Evolutionary conservation across 1,139 yeast species (phyloP).

Genomic region (Kazachstania sp.): DNA sequence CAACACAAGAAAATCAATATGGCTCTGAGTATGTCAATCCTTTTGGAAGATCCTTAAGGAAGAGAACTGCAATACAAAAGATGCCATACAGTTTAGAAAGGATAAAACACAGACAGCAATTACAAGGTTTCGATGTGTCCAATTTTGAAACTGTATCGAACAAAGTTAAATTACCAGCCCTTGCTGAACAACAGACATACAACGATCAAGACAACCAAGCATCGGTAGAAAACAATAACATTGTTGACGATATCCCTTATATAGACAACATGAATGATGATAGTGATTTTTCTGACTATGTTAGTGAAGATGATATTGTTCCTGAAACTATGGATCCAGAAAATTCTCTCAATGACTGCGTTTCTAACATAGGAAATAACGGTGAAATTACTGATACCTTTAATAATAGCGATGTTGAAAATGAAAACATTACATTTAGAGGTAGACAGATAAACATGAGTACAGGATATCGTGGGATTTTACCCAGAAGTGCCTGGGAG

Average conservation of each 20-base stretch:
- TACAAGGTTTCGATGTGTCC: conserved; percentile 26
- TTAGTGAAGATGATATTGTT: neutral
- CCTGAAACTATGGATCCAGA: neutral
- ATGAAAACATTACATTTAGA: conserved; percentile 18
- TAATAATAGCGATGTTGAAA: conserved; percentile 2
- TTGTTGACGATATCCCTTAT: neutral
- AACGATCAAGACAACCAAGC: neutral
- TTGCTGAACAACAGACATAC: neutral
- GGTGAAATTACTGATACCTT: neutral
- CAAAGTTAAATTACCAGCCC: conserved; percentile 4
- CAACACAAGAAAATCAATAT: neutral
- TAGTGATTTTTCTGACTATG: conserved; percentile 1
- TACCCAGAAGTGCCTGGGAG: conserved; percentile 29
- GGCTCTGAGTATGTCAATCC: neutral
- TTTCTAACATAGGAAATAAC: neutral
- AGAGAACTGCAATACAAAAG: conserved; percentile 29
- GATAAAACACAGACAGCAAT: conserved; percentile 24
- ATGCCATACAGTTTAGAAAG: conserved; percentile 31
- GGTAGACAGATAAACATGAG: conserved; percentile 22
- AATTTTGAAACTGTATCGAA: conserved; percentile 13
- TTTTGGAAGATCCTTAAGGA: conserved; percentile 18
- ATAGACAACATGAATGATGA: conserved; percentile 1
- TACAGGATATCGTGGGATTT: conserved; percentile 27
- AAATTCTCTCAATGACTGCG: neutral
- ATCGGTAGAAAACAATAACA: neutral